Evolutionary conservation across 192 early-diverging fungal species (phyloP).

Genomic region (Backusella westeae): DNA sequence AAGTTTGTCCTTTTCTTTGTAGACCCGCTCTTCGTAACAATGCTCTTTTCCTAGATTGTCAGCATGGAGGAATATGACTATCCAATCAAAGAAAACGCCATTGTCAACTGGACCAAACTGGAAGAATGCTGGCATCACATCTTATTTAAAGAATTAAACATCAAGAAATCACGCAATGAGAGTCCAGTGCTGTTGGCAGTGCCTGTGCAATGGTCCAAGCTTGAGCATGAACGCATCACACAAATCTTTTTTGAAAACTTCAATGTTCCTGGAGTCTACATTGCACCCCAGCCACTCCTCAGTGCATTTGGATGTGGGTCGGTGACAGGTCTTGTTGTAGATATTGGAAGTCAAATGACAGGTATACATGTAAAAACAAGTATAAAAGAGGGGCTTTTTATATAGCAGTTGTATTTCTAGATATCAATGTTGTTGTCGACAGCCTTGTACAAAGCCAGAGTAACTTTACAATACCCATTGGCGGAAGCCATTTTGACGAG

Average conservation of each 20-base stretch:
- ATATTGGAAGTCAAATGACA: conserved; percentile 86
- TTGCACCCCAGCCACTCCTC: conserved; percentile 83
- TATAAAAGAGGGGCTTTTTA: not conserved
- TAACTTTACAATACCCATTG: conserved; percentile 61
- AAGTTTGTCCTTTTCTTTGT: conserved; percentile 12
- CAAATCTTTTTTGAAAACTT: conserved; percentile 93
- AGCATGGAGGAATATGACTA: conserved; percentile 28
- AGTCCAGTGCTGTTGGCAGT: conserved; percentile 75
- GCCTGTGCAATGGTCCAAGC: conserved; percentile 81
- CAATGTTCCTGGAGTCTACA: conserved; percentile 79
- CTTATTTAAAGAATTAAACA: conserved; percentile 72
- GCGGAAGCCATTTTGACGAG: conserved; percentile 65
- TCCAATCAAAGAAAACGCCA: conserved; percentile 58
- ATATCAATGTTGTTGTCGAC: conserved; percentile 81
- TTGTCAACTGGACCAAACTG: conserved; percentile 72
- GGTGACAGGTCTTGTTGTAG: conserved; percentile 81
- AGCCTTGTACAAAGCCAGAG: conserved; percentile 61
- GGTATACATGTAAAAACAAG: conserved; percentile 37
- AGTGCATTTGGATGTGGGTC: conserved; percentile 77
- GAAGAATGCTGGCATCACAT: conserved; percentile 75
- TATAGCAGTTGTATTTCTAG: conserved; percentile 31
- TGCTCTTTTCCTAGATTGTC: conserved; percentile 20
- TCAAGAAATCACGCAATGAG: conserved; percentile 75
- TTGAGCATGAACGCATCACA: conserved; percentile 73
- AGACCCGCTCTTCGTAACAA: not conserved